A percentile compares a stretch with the other conserved stretches of the same genome.
phyloP scores from a whole-genome alignment of 2,329 filamentous ascomycete species.

The Aspergillus hortae region DNA sequence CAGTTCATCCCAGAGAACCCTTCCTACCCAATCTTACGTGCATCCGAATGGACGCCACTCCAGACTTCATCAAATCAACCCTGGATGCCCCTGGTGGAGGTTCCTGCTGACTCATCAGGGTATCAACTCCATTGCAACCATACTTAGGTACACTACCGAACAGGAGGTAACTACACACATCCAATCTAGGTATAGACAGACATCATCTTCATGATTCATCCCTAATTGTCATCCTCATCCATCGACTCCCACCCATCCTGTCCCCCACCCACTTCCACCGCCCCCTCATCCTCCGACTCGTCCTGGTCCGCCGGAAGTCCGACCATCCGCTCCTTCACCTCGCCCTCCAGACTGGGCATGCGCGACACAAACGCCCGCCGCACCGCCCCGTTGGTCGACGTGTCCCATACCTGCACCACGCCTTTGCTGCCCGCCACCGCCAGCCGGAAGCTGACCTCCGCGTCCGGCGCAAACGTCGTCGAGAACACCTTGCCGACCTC shows the following conservation, averaged over 20 bases:
- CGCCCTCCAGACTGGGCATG: conserved; percentile 58
- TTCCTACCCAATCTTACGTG: neutral
- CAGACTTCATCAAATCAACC: neutral
- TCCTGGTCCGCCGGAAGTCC: conserved; percentile 65
- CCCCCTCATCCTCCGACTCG: conserved; percentile 63
- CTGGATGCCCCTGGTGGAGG: neutral
- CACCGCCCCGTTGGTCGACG: conserved; percentile 85
- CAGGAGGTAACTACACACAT: too few species aligned
- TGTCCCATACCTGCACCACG: conserved; percentile 91
- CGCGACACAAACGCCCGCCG: conserved; percentile 76
- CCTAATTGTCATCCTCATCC: conserved; percentile 43
- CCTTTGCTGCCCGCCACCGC: conserved; percentile 95
- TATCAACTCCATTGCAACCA: neutral
- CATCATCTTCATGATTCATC: too few species aligned
- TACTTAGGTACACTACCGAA: too few species aligned
- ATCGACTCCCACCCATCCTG: conserved; percentile 53
- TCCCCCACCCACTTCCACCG: conserved; percentile 47
- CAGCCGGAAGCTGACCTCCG: conserved; percentile 85
- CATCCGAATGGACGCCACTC: neutral
- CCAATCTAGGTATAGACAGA: too few species aligned
- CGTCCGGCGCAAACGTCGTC: conserved; percentile 82
- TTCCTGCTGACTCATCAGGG: neutral
- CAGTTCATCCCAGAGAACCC: too few species aligned
- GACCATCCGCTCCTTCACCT: conserved; percentile 71
- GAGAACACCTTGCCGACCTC: conserved; percentile 95